These are phyloP conservation scores for Phytophthora hibernalis DNA, from an alignment of 352 stramenopile genomes.

Conservation along the genomic window DNA sequence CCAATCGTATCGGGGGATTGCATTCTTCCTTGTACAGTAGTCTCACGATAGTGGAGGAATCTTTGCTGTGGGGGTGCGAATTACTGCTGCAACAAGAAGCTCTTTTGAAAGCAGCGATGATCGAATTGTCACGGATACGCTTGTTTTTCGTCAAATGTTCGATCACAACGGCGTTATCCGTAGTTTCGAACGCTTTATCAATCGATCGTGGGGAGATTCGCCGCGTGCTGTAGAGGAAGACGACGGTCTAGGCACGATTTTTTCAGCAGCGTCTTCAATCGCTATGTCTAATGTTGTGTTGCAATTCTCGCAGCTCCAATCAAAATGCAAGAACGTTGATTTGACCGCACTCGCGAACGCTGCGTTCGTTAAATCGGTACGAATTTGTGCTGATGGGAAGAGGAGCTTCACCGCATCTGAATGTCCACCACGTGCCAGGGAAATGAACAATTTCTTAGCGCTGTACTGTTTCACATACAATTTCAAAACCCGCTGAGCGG, in stretches of 20 bases:
- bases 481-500: no score
- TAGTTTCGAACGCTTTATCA: not conserved
- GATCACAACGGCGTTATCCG: not conserved
- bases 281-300: no score
- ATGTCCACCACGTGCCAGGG: no score
- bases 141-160: not conserved
- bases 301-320: no score
- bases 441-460: no score
- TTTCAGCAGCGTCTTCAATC: no score
- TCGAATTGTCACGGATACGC: not conserved
- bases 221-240: not conserved
- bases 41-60: not conserved
- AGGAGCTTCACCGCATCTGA: no score
- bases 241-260: not conserved
- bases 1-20: not conserved
- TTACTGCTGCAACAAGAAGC: not conserved
- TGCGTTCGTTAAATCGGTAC: no score
- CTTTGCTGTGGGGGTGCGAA: not conserved
- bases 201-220: not conserved
- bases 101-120: not conserved
- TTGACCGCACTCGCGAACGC: no score
- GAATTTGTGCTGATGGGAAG: no score
- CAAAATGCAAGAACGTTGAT: no score
- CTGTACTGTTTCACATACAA: no score
- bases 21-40: not conserved